These are phyloP conservation scores for Scedosporium minutisporum DNA, from an alignment of 2,329 filamentous ascomycete species.

Conservation along the genomic window DNA sequence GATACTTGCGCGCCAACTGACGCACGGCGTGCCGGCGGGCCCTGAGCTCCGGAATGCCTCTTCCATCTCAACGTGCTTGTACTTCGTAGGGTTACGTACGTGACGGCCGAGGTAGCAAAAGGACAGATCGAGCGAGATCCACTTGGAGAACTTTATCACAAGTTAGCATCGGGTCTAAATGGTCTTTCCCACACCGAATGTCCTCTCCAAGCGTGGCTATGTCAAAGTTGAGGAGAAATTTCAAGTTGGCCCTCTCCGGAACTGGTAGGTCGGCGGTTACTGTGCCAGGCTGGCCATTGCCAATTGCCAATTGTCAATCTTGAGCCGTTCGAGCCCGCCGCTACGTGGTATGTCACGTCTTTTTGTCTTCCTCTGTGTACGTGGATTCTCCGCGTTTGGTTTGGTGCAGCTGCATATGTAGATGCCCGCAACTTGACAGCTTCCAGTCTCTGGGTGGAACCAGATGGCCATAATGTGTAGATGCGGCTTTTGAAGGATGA, in stretches of 20 bases:
- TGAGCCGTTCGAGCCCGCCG: not conserved
- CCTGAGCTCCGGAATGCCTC: not conserved
- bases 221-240: too few species aligned
- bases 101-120: not conserved
- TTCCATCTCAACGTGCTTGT: not conserved
- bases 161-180: not conserved
- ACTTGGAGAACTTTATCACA: not conserved
- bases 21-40: not conserved
- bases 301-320: not conserved
- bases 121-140: not conserved
- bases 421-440: not conserved
- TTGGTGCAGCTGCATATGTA: not conserved
- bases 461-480: not conserved
- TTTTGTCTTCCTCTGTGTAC: not conserved
- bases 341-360: not conserved
- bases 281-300: not conserved
- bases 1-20: not conserved
- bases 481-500: too few species aligned
- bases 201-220: too few species aligned
- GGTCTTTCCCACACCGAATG: too few species aligned
- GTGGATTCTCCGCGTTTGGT: not conserved
- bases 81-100: too few species aligned
- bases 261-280: not conserved
- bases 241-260: not conserved
- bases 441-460: not conserved